Evolutionary conservation across 2,329 filamentous ascomycete genomes (phyloP), one percentile per base, ranked within the genome.

Genomic region (Exophiala phaeomuriformis): DNA sequence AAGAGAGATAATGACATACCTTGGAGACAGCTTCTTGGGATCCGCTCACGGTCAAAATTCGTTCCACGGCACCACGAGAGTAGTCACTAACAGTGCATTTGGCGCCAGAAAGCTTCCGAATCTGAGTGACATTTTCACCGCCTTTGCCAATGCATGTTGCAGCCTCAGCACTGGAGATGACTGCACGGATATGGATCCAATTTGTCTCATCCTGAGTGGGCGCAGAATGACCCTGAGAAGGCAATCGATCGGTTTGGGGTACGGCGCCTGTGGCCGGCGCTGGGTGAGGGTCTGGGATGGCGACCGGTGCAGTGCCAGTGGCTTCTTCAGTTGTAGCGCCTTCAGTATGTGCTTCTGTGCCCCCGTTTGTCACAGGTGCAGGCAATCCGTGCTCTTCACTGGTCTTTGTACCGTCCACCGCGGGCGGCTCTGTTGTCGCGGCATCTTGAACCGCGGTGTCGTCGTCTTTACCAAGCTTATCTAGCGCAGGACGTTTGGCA

Each of bases 21-120:
- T 98, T 98, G 64, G 93, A 93, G 61, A 90, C 90, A 64, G 91
- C 91, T 74, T 98, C 93, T 63, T 97, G 91, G 62, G 89, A 85
- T 59, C 93, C 93, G 71, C 91, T 97, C 57, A 98, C 93, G 32
- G 93, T 98, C 66, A 98, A 78, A 66, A 98, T 96, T 68, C 93
- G 88, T 77, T 98, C 93, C 33, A 97, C 90, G 51, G 93, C 93
- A 62, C 93, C 93, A 67, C 95, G 89, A 64, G 94, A 88, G 67
- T 97, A 98, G 73, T 98, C 93, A 75, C 90, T 96, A 64, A 98
- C 93, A 45, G 93, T 98, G 77, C 93, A 98, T 75, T 97, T 97
- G 62, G 93, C 93, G 65, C 90, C 90, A 49, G 93, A 96, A 74
- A 95, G 79, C 69, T 88, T 89, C 63, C 93, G 84, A 67, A 98